phyloP scores from a whole-genome alignment of 306 rosid species.

The Carpinus fangiana region DNA sequence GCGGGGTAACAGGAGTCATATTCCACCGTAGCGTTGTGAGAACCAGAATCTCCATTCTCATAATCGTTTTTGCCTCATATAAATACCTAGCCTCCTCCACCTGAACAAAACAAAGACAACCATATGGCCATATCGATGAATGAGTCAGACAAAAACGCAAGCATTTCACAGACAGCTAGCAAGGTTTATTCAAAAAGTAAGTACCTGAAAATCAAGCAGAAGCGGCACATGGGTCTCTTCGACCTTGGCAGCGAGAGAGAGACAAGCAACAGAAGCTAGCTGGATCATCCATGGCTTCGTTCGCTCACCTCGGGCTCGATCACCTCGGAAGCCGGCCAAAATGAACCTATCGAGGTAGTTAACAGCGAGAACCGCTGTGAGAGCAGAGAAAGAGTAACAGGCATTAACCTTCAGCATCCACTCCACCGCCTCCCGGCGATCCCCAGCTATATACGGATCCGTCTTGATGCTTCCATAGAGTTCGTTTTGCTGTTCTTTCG shows the following conservation, averaged over 20 bases:
- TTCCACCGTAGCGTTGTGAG: constrained; percentile 90
- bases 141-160: not conserved
- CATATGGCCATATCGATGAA: not conserved
- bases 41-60: constrained; percentile 83
- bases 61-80: constrained; percentile 76
- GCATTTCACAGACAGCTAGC: not conserved
- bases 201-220: constrained; percentile 67
- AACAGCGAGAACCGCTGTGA: constrained; percentile 75
- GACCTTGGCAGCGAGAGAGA: constrained; percentile 88
- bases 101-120: constrained; percentile 30
- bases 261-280: constrained; percentile 74
- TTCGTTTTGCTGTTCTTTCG: constrained; percentile 47
- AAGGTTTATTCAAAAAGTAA: too few species aligned
- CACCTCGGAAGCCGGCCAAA: constrained; percentile 34
- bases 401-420: constrained; percentile 76
- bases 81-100: constrained; percentile 63
- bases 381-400: constrained; percentile 68
- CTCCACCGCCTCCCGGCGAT: constrained; percentile 55
- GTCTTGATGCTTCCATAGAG: constrained; percentile 24
- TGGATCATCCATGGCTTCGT: constrained; percentile 92
- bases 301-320: constrained; percentile 36
- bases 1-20: constrained; percentile 83
- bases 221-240: constrained; percentile 89
- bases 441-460: constrained; percentile 31
- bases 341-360: constrained; percentile 80